Evolutionary conservation across 108 stramenopile genomes (phyloP), one percentile per base, ranked within the genome.

Genomic region (Schizochytrium sp.): DNA sequence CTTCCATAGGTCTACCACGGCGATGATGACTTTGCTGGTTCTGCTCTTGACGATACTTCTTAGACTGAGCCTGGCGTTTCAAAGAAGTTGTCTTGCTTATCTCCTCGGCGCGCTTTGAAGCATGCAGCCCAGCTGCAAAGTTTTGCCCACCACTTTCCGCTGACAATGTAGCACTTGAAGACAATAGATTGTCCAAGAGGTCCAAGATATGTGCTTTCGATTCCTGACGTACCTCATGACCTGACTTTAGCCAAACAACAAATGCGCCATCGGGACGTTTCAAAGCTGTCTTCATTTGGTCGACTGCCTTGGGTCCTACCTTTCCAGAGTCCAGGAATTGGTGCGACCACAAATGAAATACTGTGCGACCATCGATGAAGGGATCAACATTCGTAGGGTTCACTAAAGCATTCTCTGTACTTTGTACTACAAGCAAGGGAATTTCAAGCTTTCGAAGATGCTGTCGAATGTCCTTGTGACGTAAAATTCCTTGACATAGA

Each of bases 331-430:
- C 76, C 8, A 55, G 50, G 28, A 93, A 47, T 59, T 93, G 91
- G 88, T 94, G 94, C 7, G 90, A 89, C 94, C 94, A 94, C 13
- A 93, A 56, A 72, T 94, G 94, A 44, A 69, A 73, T 0, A 90
- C 89, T 12, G 58, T 61, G 61, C 93, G 92, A 7, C 92, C 91
- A 46, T 90, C 89, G n/a, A 94, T 88, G 59, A 93, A 92, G 19
- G 91, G 58, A 90, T 94, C 94, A 41, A 94, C 93, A 49, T 94
- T 94, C 72, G 93, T 87, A 7, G 94, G 87, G 89, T 91, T 91
- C 56, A 94, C 90, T 17, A 94, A 73, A 28, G 90, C 46, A 83
- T 93, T 91, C 72, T 93, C 94, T 44, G 94, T 94, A 50, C 89
- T 90, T 61, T 94, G 92, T 38, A 92, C 4, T 4, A 90, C 47